phyloP scores from a whole-genome alignment of 1,284 basidiomycete species.

The Papiliotrema flavescens region DNA sequence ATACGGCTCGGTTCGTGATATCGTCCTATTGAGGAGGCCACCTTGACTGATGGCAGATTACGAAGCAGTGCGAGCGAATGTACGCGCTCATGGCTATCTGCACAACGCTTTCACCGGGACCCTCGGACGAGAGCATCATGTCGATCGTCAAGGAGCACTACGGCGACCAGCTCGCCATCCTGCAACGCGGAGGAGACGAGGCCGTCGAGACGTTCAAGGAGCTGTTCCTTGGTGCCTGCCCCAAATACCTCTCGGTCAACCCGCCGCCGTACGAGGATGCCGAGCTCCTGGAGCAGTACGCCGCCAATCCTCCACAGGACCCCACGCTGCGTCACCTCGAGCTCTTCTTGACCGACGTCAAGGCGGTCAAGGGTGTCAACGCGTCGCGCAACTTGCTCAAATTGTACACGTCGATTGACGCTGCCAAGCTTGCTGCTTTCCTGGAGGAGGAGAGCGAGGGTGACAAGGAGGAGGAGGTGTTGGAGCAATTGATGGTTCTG shows the following conservation, averaged over 20 bases:
- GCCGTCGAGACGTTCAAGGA: constrained; percentile 84
- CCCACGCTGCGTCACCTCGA: constrained; percentile 78
- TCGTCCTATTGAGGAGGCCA: too few species aligned
- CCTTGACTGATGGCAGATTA: constrained; percentile 60
- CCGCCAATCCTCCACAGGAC: constrained; percentile 59
- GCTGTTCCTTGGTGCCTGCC: constrained; percentile 89
- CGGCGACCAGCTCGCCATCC: constrained; percentile 82
- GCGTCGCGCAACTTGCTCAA: constrained; percentile 89
- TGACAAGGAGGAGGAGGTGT: constrained; percentile 81
- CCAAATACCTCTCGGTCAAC: constrained; percentile 93
- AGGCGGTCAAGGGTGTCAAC: constrained; percentile 71
- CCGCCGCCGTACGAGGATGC: constrained; percentile 88
- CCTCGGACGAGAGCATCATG: constrained; percentile 91
- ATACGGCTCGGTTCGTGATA: constrained; percentile 73
- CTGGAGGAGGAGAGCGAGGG: constrained; percentile 50
- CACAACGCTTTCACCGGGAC: constrained; percentile 82
- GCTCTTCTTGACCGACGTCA: constrained; percentile 74
- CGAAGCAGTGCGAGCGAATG: constrained; percentile 96
- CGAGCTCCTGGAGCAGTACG: constrained; percentile 59
- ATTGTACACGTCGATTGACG: constrained; percentile 89
- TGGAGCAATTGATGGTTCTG: constrained; percentile 95
- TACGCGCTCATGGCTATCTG: constrained; percentile 93
- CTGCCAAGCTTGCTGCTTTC: constrained; percentile 87
- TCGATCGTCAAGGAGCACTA: constrained; percentile 90
- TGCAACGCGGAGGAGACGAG: constrained; percentile 71